These are phyloP conservation scores for Bryum argenteum DNA, from an alignment of 225 moss, liverwort and hornwort species.

Conservation along the genomic window DNA sequence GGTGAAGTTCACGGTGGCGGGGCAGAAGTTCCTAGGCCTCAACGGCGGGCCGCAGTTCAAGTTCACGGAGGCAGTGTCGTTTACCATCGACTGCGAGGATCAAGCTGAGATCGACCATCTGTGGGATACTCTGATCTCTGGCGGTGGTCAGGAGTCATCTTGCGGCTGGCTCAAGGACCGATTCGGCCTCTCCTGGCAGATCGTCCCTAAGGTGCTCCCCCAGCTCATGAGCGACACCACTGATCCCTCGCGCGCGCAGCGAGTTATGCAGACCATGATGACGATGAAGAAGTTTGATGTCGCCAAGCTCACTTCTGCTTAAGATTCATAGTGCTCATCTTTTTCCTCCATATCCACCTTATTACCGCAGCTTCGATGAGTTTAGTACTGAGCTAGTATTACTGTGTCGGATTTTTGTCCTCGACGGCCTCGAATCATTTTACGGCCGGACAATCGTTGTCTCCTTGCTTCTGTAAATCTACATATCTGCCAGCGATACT, in stretches of 20 bases:
- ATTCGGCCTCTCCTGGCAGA: constrained; percentile 62
- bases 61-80: constrained; percentile 56
- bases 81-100: constrained; percentile 59
- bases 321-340: too few species aligned
- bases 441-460: too few species aligned
- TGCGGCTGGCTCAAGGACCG: constrained; percentile 66
- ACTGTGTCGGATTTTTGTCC: too few species aligned
- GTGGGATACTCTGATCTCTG: constrained; percentile 40
- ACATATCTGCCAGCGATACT: too few species aligned
- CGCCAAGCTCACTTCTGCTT: constrained; percentile 43
- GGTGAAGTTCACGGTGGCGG: constrained; percentile 43
- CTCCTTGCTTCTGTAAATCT: too few species aligned
- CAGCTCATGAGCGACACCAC: constrained; percentile 26
- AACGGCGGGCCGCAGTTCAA: constrained; percentile 49
- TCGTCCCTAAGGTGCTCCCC: constrained; percentile 50
- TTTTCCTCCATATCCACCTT: not conserved
- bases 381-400: too few species aligned
- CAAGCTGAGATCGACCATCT: constrained; percentile 56
- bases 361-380: not conserved
- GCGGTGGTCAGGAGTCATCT: constrained; percentile 23
- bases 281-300: constrained; percentile 52
- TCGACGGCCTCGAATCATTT: too few species aligned
- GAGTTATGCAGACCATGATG: constrained; percentile 57
- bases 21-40: constrained; percentile 43
- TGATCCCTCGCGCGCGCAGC: constrained; percentile 21